Conservation (phyloP, 257 asterid species). For the Solanum bulbocastanum region DNA sequence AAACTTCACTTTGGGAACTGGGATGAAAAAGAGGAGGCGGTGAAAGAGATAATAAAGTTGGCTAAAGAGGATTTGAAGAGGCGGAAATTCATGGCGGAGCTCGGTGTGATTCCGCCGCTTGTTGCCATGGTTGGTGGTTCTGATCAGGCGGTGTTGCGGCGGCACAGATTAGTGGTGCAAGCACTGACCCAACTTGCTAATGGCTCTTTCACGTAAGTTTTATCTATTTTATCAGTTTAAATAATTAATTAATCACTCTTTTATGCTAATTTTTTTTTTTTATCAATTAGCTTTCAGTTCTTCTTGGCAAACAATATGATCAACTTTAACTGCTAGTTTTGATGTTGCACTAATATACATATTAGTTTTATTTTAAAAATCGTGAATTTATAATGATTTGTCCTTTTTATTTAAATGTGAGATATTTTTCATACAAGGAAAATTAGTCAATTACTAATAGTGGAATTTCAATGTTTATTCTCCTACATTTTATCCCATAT, state of each 20-base stretch:
- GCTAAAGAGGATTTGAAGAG: constrained; percentile 40
- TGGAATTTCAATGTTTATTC: not conserved
- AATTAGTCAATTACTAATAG: not conserved
- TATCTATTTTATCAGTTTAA: not conserved
- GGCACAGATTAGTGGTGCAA: constrained; percentile 42
- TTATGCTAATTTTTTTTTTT: not conserved
- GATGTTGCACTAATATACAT: not conserved
- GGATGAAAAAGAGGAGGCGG: constrained; percentile 75
- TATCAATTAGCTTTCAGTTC: not conserved
- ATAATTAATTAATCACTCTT: not conserved
- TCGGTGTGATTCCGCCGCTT: constrained; percentile 86
- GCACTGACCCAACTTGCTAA: constrained; percentile 54
- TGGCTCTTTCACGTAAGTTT: constrained; percentile 77
- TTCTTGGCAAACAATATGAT: not conserved
- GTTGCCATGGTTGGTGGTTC: constrained; percentile 69
- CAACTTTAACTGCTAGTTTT: not conserved
- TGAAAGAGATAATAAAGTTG: constrained; percentile 43
- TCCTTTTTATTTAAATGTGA: not conserved
- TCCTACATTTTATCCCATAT: not conserved
- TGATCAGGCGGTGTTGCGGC: constrained; percentile 37
- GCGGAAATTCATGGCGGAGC: constrained; percentile 77
- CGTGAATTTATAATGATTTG: not conserved
- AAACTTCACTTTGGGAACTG: constrained; percentile 78
- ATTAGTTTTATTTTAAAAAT: no score
- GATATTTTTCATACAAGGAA: not conserved